Evolutionary conservation across 2,329 filamentous ascomycete genomes (phyloP).

Genomic region (Penicillium glabrum): DNA sequence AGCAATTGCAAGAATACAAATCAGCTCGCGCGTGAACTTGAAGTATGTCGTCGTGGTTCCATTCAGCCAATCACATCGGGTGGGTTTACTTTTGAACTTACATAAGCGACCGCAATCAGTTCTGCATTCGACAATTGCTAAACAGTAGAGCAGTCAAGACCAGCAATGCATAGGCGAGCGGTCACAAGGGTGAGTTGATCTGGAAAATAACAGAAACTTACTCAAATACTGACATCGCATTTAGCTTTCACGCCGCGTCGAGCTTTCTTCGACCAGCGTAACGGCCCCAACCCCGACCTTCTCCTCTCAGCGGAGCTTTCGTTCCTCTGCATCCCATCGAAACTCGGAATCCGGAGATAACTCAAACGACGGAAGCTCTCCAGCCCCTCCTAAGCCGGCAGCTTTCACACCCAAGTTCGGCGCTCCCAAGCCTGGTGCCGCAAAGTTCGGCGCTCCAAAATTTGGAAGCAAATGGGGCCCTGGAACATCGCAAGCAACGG

Average conservation of each 20-base stretch:
- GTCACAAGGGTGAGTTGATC: constrained; percentile 29
- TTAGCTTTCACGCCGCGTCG: constrained; percentile 40
- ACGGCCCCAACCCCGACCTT: constrained; percentile 17
- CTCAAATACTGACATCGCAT: background rate
- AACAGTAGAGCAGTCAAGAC: constrained; percentile 20
- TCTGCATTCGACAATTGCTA: background rate
- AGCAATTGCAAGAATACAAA: background rate
- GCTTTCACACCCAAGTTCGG: constrained; percentile 19
- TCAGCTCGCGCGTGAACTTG: background rate
- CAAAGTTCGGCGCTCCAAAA: constrained; percentile 18
- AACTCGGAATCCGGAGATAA: constrained; percentile 25
- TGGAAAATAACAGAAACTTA: background rate
- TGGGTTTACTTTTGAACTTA: background rate
- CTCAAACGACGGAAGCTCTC: constrained; percentile 19
- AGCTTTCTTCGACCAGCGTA: constrained; percentile 36
- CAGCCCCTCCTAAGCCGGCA: constrained; percentile 10
- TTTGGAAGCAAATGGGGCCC: constrained; percentile 29
- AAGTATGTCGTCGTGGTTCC: background rate
- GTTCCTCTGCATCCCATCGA: constrained; percentile 25
- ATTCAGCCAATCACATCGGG: background rate
- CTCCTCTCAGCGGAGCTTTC: constrained; percentile 35
- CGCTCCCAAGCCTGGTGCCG: background rate
- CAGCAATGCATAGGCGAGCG: constrained; percentile 35
- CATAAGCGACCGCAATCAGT: background rate
- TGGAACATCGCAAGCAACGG: constrained; percentile 20